Percentiles rank a stretch among this genome's conserved stretches.
Conservation (phyloP, 495 filamentous ascomycete species). For the Ramalina intermedia region DNA sequence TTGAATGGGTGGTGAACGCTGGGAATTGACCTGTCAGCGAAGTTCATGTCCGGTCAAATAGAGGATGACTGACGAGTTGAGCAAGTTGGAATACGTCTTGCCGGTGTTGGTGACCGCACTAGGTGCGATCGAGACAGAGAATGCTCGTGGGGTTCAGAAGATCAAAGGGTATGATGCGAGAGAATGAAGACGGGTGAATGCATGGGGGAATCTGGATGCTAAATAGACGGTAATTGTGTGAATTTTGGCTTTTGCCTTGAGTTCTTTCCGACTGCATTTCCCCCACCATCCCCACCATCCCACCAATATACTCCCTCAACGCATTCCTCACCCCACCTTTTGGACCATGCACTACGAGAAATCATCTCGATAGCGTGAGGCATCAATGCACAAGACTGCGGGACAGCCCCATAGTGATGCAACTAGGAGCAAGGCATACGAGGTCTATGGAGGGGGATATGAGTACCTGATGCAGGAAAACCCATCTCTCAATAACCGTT, state of each 20-base stretch:
- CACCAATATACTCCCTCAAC: no score
- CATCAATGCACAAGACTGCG: neutral
- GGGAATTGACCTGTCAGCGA: neutral
- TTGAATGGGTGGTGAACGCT: constrained; percentile 96
- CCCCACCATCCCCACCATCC: no score
- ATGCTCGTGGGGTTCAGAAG: neutral
- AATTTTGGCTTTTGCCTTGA: no score
- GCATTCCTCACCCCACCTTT: neutral
- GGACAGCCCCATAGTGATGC: no score
- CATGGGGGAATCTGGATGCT: neutral
- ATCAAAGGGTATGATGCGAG: neutral
- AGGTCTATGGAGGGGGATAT: no score
- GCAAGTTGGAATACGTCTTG: constrained; percentile 85
- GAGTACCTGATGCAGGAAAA: no score
- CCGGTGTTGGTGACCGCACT: constrained; percentile 44
- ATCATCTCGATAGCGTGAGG: neutral
- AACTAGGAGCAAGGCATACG: no score
- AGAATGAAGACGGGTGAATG: neutral
- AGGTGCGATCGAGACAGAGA: constrained; percentile 10
- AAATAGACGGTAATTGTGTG: no score
- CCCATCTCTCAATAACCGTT: no score
- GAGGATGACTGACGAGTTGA: constrained; percentile 60
- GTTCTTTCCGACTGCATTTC: no score
- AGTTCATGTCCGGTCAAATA: neutral
- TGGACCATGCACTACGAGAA: neutral